Evolutionary conservation across 768 basidiomycete species (phyloP).

Genomic region (Amanita exitialis): DNA sequence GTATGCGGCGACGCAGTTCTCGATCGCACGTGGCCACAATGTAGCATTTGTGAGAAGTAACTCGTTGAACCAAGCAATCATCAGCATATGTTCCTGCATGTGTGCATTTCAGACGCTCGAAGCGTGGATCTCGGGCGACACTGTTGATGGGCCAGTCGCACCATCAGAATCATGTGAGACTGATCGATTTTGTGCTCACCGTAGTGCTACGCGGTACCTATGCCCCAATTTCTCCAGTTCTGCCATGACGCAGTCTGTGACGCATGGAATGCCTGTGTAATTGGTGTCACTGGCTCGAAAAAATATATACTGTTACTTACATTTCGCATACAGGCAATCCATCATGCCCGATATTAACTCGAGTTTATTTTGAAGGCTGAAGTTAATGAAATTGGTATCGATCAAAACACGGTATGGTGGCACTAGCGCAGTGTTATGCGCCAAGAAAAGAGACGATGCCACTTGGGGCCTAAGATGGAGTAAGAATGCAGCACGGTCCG

Average conservation of each 20-base stretch:
- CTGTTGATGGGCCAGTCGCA: conserved; percentile 28
- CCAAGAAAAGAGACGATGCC: conserved; percentile 88
- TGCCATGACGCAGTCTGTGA: conserved; percentile 99
- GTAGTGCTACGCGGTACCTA: conserved; percentile 86
- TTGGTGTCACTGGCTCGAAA: neutral
- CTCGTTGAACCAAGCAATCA: conserved; percentile 95
- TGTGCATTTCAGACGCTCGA: conserved; percentile 87
- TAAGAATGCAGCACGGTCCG: conserved; percentile 4
- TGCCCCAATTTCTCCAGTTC: conserved; percentile 97
- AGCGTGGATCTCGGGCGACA: conserved; percentile 93
- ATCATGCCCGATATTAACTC: conserved; percentile 98
- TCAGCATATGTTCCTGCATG: conserved; percentile 98
- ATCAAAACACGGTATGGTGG: conserved; percentile 96
- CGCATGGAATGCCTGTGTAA: conserved; percentile 82
- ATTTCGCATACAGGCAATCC: conserved; percentile 98
- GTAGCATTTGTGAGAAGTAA: conserved; percentile 91
- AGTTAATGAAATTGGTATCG: conserved; percentile 99
- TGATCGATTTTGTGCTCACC: conserved; percentile 38
- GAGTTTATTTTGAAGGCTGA: conserved; percentile 94
- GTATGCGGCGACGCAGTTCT: conserved; percentile 83
- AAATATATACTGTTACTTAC: conserved; percentile 26
- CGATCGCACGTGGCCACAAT: conserved; percentile 98
- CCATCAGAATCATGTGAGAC: neutral
- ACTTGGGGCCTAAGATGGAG: conserved; percentile 52
- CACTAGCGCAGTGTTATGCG: conserved; percentile 91